Percentiles rank a stretch among this genome's conserved stretches.
Conservation (phyloP, 2,329 filamentous ascomycete species). For the Pseudopyricularia cyperi region DNA sequence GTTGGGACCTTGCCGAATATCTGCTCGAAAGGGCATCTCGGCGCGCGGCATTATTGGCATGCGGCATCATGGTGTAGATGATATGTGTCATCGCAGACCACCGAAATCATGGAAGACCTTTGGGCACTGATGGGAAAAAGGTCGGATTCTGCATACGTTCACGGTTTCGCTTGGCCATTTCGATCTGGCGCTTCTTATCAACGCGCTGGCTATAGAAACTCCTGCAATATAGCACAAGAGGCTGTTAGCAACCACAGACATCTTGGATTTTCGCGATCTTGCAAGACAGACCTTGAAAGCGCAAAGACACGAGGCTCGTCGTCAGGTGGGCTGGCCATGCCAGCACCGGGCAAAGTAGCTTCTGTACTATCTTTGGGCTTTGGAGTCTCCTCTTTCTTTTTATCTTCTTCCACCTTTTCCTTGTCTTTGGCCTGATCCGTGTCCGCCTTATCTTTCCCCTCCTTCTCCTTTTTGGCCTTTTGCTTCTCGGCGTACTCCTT, state of each 20-base stretch:
- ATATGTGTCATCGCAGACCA: neutral
- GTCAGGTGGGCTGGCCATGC: constrained; percentile 27
- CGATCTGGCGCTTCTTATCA: constrained; percentile 64
- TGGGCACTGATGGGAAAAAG: constrained; percentile 78
- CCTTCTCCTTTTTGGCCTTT: constrained; percentile 52
- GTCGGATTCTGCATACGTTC: constrained; percentile 67
- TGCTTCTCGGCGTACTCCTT: constrained; percentile 69
- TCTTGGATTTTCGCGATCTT: neutral
- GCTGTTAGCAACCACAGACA: neutral
- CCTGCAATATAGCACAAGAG: constrained; percentile 26
- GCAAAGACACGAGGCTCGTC: constrained; percentile 71
- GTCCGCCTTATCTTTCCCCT: constrained; percentile 43
- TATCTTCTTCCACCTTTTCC: constrained; percentile 24
- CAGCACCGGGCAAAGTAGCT: neutral
- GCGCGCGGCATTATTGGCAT: neutral
- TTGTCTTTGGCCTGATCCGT: constrained; percentile 30
- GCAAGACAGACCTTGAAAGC: constrained; percentile 57
- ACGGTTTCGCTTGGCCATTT: constrained; percentile 66
- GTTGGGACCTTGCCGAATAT: no score
- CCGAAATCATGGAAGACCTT: constrained; percentile 29
- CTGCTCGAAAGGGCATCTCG: no score
- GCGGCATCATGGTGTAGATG: neutral
- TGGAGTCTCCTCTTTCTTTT: constrained; percentile 16
- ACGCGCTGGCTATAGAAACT: constrained; percentile 79
- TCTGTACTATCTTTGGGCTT: constrained; percentile 18